A percentile compares a stretch with the other conserved stretches of the same genome.
Evolutionary conservation across 1,139 yeast genomes (phyloP).

Genomic region (Zygosaccharomyces pseudobailii): DNA sequence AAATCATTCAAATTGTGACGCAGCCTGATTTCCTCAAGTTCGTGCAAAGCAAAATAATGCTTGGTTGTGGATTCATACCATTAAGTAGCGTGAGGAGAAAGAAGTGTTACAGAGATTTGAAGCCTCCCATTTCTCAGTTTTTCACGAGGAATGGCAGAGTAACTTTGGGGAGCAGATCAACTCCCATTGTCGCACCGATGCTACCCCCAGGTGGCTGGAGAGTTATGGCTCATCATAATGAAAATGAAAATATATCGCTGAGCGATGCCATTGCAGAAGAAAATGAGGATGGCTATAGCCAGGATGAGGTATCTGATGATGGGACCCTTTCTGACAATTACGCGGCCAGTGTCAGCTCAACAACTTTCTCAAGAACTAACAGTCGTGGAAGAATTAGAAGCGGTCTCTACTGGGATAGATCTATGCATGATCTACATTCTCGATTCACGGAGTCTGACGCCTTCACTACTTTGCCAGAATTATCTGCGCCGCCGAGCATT

Average conservation of each 20-base stretch:
- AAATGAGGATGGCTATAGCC: conserved; percentile 6
- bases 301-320: conserved; percentile 5
- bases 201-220: conserved; percentile 36
- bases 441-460: conserved; percentile 3
- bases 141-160: conserved; percentile 31
- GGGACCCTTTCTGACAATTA: conserved; percentile 6
- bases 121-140: conserved; percentile 33
- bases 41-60: conserved; percentile 54
- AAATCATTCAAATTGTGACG: conserved; percentile 49
- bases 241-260: conserved; percentile 6
- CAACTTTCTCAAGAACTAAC: conserved; percentile 1
- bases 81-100: conserved; percentile 27
- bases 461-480: not conserved
- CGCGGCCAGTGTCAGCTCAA: conserved; percentile 9
- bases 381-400: conserved; percentile 15
- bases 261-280: conserved; percentile 10
- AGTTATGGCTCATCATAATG: conserved; percentile 22
- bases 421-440: conserved; percentile 23
- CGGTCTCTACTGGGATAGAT: conserved; percentile 34
- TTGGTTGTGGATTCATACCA: conserved; percentile 33
- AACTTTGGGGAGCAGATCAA: conserved; percentile 22
- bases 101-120: conserved; percentile 29
- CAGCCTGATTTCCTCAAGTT: conserved; percentile 59
- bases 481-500: conserved; percentile 2
- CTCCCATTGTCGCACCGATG: conserved; percentile 28